Evolutionary conservation across 768 basidiomycete species (phyloP), one percentile per base, ranked within the genome.

Genomic region (Auricularia heimuer): DNA sequence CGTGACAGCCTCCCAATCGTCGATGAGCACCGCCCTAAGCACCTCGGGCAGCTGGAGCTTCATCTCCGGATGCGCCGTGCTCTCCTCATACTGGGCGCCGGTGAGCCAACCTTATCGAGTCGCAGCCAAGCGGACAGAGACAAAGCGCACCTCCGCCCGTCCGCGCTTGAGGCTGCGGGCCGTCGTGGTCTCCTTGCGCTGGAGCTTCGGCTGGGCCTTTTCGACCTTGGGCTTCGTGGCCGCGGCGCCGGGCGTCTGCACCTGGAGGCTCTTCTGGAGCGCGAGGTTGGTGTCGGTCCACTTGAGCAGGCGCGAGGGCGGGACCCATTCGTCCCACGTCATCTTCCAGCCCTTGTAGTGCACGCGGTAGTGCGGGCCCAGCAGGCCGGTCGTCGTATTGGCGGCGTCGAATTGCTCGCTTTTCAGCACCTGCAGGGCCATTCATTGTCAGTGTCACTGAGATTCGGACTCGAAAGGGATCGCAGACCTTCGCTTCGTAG

Each of bases 331-430:
- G 77, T 97, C 94, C 94, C 94, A 98, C 67, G 92, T 95, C 75
- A 93, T 90, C 74, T 98, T 99, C 97, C 97, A 99, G 8, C 97
- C 97, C 76, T 98, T 97, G 81, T 99, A 99, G 75, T 99, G 97
- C 45, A 99, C 95, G 67, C 90, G 88, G 76, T 92, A 98, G 70
- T 96, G 92, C 3, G 85, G 84, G 4, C 95, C 96, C 2, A 82
- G 74, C 10, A 75, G 73, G 4, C 86, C 84, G 4, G 83, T 81
- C 51, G 83, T 79, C 0, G 86, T 83, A 64, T 79, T 86, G 18
- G 79, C 75, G 69, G 88, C 86, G 65, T 87, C 85, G 76, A 85
- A 87, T 47, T 77, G 81, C 66, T 87, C 85, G 11, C 75, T 73
- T 69, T 86, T 82, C 69, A 95, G 82, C n/a, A 98, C 80, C 77